phyloP scores from a whole-genome alignment of 1,139 yeast genomes.

The Suhomyces ambrosiae region DNA sequence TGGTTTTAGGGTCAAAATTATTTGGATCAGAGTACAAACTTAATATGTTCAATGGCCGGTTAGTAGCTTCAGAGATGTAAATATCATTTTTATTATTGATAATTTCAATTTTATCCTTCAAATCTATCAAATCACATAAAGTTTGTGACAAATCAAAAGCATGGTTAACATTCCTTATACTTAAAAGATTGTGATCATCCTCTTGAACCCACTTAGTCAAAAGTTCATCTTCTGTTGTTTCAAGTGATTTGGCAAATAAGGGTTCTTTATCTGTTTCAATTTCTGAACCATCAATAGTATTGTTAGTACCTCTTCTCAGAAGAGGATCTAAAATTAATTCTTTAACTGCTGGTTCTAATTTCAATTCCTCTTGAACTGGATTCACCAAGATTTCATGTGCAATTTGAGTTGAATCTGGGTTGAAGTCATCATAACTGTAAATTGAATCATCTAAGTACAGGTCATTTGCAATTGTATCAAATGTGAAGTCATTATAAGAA shows the following conservation, averaged over 20 bases:
- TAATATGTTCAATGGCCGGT: conserved; percentile 11
- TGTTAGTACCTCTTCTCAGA: conserved; percentile 12
- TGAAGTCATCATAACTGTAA: conserved; percentile 7
- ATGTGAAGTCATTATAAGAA: not conserved
- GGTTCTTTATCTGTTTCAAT: not conserved
- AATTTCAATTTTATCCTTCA: conserved; percentile 2
- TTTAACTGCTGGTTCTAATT: conserved; percentile 14
- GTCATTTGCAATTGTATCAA: conserved; percentile 1
- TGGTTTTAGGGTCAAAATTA: conserved; percentile 2
- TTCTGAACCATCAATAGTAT: conserved; percentile 6
- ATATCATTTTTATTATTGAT: conserved; percentile 5
- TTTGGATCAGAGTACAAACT: conserved; percentile 6
- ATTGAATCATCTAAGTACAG: conserved; percentile 12
- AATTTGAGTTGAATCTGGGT: conserved; percentile 1
- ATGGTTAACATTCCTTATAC: conserved; percentile 3
- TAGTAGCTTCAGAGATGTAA: conserved; percentile 9
- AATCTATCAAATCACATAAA: not conserved
- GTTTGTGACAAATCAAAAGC: not conserved
- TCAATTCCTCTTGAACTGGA: conserved; percentile 17
- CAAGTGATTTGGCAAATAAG: not conserved
- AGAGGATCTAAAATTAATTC: conserved; percentile 13
- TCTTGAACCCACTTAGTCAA: conserved; percentile 11
- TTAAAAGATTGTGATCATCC: conserved; percentile 11
- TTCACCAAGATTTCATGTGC: conserved; percentile 4
- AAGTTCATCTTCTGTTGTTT: not conserved